Evolutionary conservation across 2,329 filamentous ascomycete species (phyloP), one percentile per base, ranked within the genome.

Genomic region (Aspergillus sp.): DNA sequence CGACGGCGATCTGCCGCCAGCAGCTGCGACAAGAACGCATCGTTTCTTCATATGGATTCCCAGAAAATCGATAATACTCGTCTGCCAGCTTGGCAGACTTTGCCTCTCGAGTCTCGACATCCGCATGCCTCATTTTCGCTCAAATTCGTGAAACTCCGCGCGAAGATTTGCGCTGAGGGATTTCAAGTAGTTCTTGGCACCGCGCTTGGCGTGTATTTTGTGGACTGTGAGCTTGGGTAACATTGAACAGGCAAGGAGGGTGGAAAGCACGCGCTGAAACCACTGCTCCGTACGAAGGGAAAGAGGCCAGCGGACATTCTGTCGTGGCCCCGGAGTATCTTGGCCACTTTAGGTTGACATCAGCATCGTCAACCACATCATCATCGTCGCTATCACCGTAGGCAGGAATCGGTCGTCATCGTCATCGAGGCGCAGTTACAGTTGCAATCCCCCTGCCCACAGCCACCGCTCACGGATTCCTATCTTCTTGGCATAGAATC

Each of bases 1-100:
- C 62, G 59, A 63, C 62, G 53, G 54, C 55, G 62, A 64, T 64
- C 62, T 61, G 54, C 61, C 59, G 52, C 46, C 57, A 56, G 35
- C 48, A 56, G 35, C 19, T 40, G 23, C 21, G 39, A 41, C 40
- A 12, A 41, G 27, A 43, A 33, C 27, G 27, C 12, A 7, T 45
- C 44, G 27, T 45, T 40, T 31, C 47, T 56, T 52, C 52, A 49
- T 52, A 51, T 23, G 49, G 49, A 58, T 9, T 52, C 47, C 41
- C 31, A 55, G 46, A 21, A 50, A 55, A 41, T 39, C 40, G n/a
- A 59, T 7, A 48, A 40, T 27, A 17, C 23, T 49, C 8, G 17
- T 21, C 41, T 31, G 37, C 23, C 23, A 27, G 33, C 44, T n/a
- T 47, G 31, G 31, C 39, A 52, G 35, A 11, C 9, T 55, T 55